These are phyloP conservation scores for Trametes cubensis DNA, from an alignment of 768 basidiomycete genomes.

Conservation along the genomic window DNA sequence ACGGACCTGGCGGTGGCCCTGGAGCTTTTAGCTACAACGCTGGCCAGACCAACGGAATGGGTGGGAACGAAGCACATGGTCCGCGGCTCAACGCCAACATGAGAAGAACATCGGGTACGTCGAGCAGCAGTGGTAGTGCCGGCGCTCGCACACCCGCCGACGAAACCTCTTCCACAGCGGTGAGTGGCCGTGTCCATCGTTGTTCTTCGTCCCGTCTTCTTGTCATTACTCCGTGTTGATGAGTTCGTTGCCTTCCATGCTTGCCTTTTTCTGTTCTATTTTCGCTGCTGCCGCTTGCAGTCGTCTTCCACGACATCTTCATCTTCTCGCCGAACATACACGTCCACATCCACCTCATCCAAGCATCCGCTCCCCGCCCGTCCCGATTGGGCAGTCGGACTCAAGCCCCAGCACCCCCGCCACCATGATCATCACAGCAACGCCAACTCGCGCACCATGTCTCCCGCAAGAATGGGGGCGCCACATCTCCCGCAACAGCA, in stretches of 20 bases:
- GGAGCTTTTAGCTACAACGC: constrained; percentile 44
- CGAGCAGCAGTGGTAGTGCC: constrained; percentile 48
- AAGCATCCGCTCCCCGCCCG: constrained; percentile 78
- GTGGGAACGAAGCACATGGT: constrained; percentile 53
- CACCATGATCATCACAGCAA: constrained; percentile 53
- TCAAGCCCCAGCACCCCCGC: constrained; percentile 64
- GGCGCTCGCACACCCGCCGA: constrained; percentile 68
- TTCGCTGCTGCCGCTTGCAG: constrained; percentile 35
- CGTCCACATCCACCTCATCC: constrained; percentile 78
- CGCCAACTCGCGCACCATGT: constrained; percentile 41
- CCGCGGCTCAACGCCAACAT: constrained; percentile 59
- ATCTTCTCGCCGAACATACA: constrained; percentile 76
- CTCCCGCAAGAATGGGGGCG: constrained; percentile 38
- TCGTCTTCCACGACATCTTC: constrained; percentile 81
- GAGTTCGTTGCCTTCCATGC: not conserved
- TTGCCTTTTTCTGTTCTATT: not conserved
- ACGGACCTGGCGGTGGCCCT: constrained; percentile 62
- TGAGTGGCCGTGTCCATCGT: constrained; percentile 45
- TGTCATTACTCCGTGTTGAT: constrained; percentile 15
- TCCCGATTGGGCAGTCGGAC: constrained; percentile 88
- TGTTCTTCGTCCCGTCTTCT: constrained; percentile 16
- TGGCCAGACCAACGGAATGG: constrained; percentile 24
- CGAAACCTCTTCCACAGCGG: constrained; percentile 75
- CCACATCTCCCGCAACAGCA: constrained; percentile 34
- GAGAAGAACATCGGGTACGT: constrained; percentile 53